phyloP scores from a whole-genome alignment of 257 asterid genomes.

The Fraxinus anomala region DNA sequence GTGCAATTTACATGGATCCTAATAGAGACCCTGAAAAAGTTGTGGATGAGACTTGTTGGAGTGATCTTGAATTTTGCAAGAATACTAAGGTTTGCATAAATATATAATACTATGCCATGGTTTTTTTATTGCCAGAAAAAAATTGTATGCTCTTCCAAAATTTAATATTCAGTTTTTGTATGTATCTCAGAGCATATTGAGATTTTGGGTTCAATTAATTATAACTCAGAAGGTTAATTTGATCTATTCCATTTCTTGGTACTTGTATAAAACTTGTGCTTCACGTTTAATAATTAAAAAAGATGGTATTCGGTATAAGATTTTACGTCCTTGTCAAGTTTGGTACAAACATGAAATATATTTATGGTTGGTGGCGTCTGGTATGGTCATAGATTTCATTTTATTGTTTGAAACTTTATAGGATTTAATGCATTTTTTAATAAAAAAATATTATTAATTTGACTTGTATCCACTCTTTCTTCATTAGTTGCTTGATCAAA shows the following conservation, averaged over 20 bases:
- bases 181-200: background rate
- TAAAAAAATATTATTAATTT: no score
- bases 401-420: background rate
- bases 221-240: no score
- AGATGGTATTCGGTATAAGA: background rate
- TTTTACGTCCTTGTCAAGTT: background rate
- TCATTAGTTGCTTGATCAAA: no score
- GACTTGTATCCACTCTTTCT: background rate
- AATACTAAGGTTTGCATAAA: constrained; percentile 61
- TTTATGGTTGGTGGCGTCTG: background rate
- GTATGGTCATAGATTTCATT: background rate
- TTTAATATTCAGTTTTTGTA: background rate
- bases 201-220: background rate
- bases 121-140: background rate
- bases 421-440: background rate
- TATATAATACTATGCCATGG: background rate
- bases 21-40: constrained; percentile 54
- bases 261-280: no score
- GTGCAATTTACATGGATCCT: constrained; percentile 90
- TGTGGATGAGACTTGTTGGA: constrained; percentile 93
- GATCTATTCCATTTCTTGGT: no score
- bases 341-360: background rate
- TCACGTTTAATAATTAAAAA: no score
- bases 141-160: no score
- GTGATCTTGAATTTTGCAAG: constrained; percentile 90